Conservation (phyloP, 441 rosid species). For the Erodium trifolium region DNA sequence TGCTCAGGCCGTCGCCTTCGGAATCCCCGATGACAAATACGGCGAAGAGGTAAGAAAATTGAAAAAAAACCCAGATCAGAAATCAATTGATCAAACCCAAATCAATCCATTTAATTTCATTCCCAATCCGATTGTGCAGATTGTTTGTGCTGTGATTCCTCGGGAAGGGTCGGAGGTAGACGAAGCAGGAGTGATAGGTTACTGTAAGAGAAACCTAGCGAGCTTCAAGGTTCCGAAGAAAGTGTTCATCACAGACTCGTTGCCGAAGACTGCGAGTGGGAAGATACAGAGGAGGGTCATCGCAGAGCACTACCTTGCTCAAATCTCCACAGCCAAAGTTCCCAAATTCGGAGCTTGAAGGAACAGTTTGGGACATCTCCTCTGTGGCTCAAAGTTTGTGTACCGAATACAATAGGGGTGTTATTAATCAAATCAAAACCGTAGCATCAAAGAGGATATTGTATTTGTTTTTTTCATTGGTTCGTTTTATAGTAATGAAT, state of each 20-base stretch:
- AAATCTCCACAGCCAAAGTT: neutral
- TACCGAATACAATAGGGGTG: no score
- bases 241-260: neutral
- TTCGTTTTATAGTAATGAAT: no score
- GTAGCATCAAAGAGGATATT: no score
- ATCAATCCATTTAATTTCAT: no score
- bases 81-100: neutral
- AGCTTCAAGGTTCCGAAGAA: neutral
- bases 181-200: neutral
- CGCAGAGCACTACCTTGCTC: neutral
- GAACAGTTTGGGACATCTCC: neutral
- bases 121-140: neutral
- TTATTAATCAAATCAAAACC: no score
- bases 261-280: neutral
- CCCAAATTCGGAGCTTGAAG: neutral
- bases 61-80: neutral
- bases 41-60: neutral
- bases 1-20: neutral
- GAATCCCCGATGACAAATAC: neutral
- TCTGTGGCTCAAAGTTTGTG: no score
- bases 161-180: neutral
- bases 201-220: neutral
- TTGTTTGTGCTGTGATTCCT: neutral
- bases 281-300: neutral
- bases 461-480: no score